Evolutionary conservation across 106 monocot genomes (phyloP).

Genomic region (Vanilla planifolia): DNA sequence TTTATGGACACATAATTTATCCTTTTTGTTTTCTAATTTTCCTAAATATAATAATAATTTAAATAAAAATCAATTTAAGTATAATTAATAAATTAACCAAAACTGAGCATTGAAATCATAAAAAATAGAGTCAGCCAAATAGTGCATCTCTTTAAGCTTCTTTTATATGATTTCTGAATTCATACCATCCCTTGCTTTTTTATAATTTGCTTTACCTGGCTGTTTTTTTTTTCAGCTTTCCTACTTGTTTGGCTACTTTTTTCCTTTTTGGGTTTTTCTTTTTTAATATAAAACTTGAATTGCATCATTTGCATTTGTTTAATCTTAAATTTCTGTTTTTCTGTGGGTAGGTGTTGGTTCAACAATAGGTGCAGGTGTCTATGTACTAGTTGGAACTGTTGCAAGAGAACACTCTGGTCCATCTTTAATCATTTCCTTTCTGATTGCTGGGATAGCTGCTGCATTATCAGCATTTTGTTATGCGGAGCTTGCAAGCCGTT

Average conservation of each 20-base stretch:
- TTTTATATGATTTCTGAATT: too few species aligned
- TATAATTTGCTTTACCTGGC: neutral
- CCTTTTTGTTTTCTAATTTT: too few species aligned
- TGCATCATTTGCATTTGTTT: neutral
- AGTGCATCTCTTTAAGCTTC: too few species aligned
- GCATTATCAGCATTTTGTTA: conserved; percentile 96
- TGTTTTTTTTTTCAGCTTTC: neutral
- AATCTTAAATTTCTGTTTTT: neutral
- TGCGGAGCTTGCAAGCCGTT: conserved; percentile 96
- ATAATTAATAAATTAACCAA: too few species aligned
- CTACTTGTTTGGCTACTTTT: neutral
- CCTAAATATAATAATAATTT: too few species aligned
- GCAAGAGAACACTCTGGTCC: conserved; percentile 85
- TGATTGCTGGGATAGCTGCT: conserved; percentile 94
- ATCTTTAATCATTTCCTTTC: conserved; percentile 82
- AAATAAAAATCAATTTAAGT: too few species aligned
- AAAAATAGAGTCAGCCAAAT: too few species aligned
- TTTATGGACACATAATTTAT: too few species aligned
- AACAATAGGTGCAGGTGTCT: conserved; percentile 94
- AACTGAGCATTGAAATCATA: too few species aligned
- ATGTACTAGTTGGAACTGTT: conserved; percentile 94
- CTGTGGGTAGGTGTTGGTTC: conserved; percentile 65
- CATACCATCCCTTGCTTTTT: neutral
- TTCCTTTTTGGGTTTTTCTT: neutral
- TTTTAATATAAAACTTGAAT: too few species aligned